Evolutionary conservation across 306 rosid genomes (phyloP), one percentile per base, ranked within the genome.

Genomic region (Rubus parviflorus): DNA sequence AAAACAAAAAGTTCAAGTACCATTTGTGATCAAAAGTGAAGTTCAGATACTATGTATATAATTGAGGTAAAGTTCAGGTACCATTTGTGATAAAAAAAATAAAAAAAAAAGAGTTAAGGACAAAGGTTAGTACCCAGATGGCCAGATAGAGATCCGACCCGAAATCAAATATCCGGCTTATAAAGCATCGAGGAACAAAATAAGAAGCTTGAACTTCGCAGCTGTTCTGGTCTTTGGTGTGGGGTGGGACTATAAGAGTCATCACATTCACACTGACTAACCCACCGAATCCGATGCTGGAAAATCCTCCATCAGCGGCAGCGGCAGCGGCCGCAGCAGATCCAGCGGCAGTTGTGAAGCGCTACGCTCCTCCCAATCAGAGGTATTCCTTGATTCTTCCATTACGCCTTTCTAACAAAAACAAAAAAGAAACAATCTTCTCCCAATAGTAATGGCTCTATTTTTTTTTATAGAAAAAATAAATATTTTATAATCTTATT

Each of bases 291-390:
- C 47, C 46, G 83, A 90, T 86, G 94, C 85, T 87, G 15, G 94
- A 90, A 78, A 87, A 84, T 76, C 70, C 80, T 69, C 76, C 74
- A 25, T 4, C 88, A 30, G 40, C 83, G 35, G 79, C 88, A 30
- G 40, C 83, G 35, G 79, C 83, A 12, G 7, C 84, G 52, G 62
- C 86, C 49, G 87, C 85, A 43, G 56, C 87, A 49, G 77, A 77
- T 40, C 30, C 89, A 8, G 74, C 49, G 43, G 11, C 77, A 19
- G 53, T 42, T 37, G 81, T 77, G 14, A 90, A 83, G 87, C 92
- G 92, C 77, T 90, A 90, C 80, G 90, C 94, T 83, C 90, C 92
- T 75, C 94, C 92, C 23, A 90, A 88, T 85, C 92, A 90, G 70
- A 88, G 92, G 94, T 87, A 19, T 37, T 13, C 42, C 41, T 74